phyloP scores from a whole-genome alignment of 106 monocot genomes.

The Dendrobium nobile region DNA sequence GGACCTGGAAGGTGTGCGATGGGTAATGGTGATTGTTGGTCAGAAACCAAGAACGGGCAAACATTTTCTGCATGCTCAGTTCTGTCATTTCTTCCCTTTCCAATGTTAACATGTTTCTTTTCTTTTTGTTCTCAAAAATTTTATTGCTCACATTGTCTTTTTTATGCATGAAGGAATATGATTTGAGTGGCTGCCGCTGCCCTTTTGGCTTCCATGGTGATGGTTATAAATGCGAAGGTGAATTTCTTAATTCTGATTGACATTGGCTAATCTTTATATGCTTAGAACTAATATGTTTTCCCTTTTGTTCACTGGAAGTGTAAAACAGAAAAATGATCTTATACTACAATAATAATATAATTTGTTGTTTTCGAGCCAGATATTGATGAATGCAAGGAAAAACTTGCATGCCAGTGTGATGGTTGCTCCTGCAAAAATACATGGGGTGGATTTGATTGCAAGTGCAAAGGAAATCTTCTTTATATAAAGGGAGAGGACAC shows the following conservation, averaged over 20 bases:
- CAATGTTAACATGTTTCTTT: neutral
- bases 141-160: neutral
- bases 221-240: constrained; percentile 77
- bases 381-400: constrained; percentile 78
- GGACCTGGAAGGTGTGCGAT: constrained; percentile 83
- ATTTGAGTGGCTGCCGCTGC: constrained; percentile 62
- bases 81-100: constrained; percentile 15
- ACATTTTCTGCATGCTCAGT: constrained; percentile 81
- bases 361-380: constrained; percentile 33
- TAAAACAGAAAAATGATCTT: neutral
- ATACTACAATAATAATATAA: neutral
- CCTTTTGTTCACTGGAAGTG: neutral
- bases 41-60: constrained; percentile 37
- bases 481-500: constrained; percentile 71
- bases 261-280: neutral
- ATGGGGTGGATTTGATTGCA: constrained; percentile 96
- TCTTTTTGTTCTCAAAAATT: neutral
- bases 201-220: constrained; percentile 76
- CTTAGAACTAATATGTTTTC: neutral
- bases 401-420: constrained; percentile 69
- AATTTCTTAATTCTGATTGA: neutral
- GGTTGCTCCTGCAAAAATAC: constrained; percentile 80
- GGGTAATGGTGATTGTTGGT: constrained; percentile 81
- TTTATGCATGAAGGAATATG: constrained; percentile 32
- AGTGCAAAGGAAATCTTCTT: constrained; percentile 60